Percentiles rank a stretch among this genome's conserved stretches.
Conservation (phyloP, 2,329 filamentous ascomycete genomes). For the Fusarium xylarioides region DNA sequence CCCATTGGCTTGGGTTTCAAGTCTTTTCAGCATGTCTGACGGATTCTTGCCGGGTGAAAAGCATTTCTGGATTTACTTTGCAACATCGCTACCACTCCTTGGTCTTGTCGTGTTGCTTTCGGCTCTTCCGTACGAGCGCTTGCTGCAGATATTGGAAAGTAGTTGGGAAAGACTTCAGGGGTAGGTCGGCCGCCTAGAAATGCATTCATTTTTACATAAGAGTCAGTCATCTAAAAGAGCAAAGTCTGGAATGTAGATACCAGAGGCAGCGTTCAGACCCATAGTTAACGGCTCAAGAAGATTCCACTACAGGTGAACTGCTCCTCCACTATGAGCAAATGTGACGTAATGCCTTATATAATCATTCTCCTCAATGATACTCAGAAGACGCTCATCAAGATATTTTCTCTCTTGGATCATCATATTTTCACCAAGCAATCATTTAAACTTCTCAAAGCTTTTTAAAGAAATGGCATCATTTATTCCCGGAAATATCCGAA, state of each 20-base stretch:
- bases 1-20: background rate
- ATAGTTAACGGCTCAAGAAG: background rate
- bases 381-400: accelerated
- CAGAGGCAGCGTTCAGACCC: background rate
- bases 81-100: background rate
- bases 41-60: background rate
- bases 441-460: accelerated
- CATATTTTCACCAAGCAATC: accelerated
- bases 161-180: background rate
- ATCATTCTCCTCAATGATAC: background rate
- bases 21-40: background rate
- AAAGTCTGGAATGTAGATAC: background rate
- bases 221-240: accelerated
- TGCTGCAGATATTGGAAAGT: background rate
- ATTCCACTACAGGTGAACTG: too few relatives aligned
- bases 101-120: background rate
- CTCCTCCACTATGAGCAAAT: background rate
- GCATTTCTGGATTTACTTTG: background rate
- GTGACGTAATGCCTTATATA: background rate
- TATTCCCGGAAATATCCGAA: background rate
- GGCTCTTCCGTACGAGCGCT: background rate
- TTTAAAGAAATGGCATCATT: background rate
- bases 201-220: accelerated
- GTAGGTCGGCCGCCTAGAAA: background rate
- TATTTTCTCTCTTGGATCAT: too few relatives aligned